These are phyloP conservation scores for Eimeria mitis DNA, from an alignment of 169 alveolate genomes.

Conservation along the genomic window DNA sequence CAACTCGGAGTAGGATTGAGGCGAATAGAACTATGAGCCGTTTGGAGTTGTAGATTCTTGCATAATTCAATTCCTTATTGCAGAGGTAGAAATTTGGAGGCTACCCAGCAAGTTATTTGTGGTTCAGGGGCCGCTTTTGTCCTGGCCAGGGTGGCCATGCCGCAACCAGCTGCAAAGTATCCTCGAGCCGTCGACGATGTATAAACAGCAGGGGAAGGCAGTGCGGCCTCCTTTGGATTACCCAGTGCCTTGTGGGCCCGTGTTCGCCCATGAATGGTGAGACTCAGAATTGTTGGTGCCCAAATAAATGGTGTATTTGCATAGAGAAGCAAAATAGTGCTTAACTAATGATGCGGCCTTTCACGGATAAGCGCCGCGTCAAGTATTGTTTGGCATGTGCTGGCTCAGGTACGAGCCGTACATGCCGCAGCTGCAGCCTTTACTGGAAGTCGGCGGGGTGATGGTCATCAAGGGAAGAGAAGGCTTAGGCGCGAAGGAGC, in stretches of 20 bases:
- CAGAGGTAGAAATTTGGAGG: background rate
- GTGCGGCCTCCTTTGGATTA: constrained; percentile 84
- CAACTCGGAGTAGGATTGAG: background rate
- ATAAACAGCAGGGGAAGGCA: constrained; percentile 44
- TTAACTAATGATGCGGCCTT: background rate
- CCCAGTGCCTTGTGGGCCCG: constrained; percentile 85
- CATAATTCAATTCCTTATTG: background rate
- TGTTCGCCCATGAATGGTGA: constrained; percentile 86
- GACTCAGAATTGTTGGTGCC: background rate
- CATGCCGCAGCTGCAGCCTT: constrained; percentile 86
- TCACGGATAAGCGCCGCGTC: background rate
- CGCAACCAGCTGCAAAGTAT: constrained; percentile 75
- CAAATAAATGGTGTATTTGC: background rate
- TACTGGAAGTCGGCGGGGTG: constrained; percentile 87
- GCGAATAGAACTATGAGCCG: background rate
- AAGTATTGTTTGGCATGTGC: background rate
- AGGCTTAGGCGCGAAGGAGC: constrained; percentile 86
- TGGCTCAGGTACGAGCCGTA: constrained; percentile 87
- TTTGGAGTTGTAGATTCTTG: background rate
- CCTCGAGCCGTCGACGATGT: constrained; percentile 63
- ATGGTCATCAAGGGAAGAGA: constrained; percentile 87
- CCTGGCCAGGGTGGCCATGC: constrained; percentile 84
- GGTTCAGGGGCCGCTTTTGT: constrained; percentile 70
- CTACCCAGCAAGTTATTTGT: background rate
- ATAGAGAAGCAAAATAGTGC: background rate